These are phyloP conservation scores for Fonticula alba DNA, from an alignment of 78 protist species.

Conservation along the genomic window DNA sequence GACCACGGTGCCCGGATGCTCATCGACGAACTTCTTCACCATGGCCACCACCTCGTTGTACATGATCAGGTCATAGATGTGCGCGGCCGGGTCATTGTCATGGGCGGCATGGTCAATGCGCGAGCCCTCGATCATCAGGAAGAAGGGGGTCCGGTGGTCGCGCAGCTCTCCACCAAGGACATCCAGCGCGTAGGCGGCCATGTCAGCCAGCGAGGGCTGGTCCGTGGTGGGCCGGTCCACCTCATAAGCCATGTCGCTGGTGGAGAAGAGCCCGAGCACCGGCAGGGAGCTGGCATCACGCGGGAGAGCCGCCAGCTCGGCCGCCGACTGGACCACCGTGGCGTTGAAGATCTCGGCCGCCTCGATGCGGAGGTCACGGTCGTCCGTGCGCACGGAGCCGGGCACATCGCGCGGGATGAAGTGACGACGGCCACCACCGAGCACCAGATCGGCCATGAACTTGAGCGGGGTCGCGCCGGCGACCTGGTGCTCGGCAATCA, in stretches of 20 bases:
- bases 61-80: background rate
- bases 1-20: constrained; percentile 2
- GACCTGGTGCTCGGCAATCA: constrained; percentile 15
- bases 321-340: background rate
- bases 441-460: constrained; percentile 1
- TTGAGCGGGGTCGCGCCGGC: too few species aligned
- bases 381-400: too few species aligned
- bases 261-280: background rate
- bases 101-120: constrained; percentile 22
- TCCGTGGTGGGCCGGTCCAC: background rate
- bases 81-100: constrained; percentile 9
- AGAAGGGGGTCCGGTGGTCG: background rate
- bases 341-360: too few species aligned
- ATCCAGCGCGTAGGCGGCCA: background rate
- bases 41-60: background rate
- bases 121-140: constrained; percentile 3
- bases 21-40: background rate
- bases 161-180: background rate
- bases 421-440: constrained; percentile 9
- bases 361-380: too few species aligned
- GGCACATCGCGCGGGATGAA: too few species aligned
- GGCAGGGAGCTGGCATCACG: background rate
- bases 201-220: constrained; percentile 4
- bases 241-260: background rate
- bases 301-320: background rate